These are phyloP conservation scores for Paecilomyces variotii DNA, from an alignment of 2,329 filamentous ascomycete genomes.

Conservation along the genomic window DNA sequence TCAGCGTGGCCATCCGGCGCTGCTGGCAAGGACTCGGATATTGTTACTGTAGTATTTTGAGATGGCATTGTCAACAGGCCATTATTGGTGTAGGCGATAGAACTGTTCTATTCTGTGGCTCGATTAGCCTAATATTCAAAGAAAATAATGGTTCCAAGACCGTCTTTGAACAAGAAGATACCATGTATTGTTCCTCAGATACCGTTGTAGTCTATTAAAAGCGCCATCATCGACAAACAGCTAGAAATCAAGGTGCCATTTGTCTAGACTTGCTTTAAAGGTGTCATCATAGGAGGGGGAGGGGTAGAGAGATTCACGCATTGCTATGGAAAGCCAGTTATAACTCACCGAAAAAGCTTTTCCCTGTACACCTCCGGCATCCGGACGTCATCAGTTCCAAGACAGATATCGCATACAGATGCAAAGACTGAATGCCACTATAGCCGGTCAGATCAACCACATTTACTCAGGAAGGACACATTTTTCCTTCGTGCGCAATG, in stretches of 20 bases:
- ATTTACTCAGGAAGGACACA: neutral
- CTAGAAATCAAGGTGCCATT: conserved; percentile 45
- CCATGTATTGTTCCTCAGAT: conserved; percentile 61
- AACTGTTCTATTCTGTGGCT: neutral
- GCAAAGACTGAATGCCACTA: neutral
- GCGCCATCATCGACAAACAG: conserved; percentile 43
- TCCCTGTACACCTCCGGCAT: neutral
- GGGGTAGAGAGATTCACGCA: conserved; percentile 9
- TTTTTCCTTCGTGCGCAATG: neutral
- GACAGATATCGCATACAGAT: neutral
- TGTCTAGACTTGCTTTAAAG: conserved; percentile 36
- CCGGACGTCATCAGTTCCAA: neutral
- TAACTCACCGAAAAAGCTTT: conserved; percentile 12
- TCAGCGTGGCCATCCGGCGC: conserved; percentile 9
- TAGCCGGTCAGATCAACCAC: neutral
- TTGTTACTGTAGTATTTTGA: conserved; percentile 11
- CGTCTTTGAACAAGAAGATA: conserved; percentile 3
- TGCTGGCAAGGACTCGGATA: conserved; percentile 9
- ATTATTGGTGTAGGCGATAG: conserved; percentile 13
- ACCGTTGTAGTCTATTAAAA: conserved; percentile 92
- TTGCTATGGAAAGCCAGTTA: conserved; percentile 1
- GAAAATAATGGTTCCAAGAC: neutral
- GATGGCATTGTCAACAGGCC: conserved; percentile 21
- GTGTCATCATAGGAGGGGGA: conserved; percentile 39
- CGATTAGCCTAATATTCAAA: neutral